phyloP scores from a whole-genome alignment of 2,329 filamentous ascomycete genomes.

The Aureobasidium subglaciale region DNA sequence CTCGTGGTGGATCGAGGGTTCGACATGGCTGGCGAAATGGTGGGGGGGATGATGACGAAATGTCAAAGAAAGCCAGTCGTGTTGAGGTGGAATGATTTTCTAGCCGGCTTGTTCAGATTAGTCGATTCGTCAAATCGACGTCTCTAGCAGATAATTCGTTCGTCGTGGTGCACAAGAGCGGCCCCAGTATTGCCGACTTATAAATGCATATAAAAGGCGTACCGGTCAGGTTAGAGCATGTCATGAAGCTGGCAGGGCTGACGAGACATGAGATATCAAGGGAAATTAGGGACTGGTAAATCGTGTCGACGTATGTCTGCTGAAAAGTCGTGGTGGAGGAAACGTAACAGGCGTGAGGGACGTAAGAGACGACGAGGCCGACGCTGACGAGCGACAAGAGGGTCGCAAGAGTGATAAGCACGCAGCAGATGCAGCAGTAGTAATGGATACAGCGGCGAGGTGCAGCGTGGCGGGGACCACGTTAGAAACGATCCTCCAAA shows the following conservation, averaged over 20 bases:
- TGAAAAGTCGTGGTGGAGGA: constrained; percentile 8
- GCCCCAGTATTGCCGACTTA: constrained; percentile 11
- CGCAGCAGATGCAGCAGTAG: constrained; percentile 6
- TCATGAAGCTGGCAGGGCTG: neutral
- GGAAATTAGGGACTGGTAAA: neutral
- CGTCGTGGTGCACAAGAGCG: constrained; percentile 8
- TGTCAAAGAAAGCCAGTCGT: neutral
- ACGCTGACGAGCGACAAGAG: constrained; percentile 5
- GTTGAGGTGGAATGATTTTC: neutral
- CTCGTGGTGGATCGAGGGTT: neutral
- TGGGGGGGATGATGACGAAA: neutral
- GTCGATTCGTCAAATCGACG: neutral
- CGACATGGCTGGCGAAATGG: constrained; percentile 4
- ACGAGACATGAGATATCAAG: neutral
- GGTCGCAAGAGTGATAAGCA: constrained; percentile 12
- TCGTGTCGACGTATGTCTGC: constrained; percentile 5
- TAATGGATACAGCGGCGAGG: constrained; percentile 11
- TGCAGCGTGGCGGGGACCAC: constrained; percentile 10
- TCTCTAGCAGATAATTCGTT: constrained; percentile 6
- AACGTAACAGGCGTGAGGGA: constrained; percentile 7
- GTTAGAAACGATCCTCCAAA: constrained; percentile 6
- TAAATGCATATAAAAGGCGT: constrained; percentile 10
- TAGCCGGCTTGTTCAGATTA: constrained; percentile 7
- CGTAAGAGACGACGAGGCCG: neutral
- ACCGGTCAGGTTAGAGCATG: constrained; percentile 9